Evolutionary conservation across 768 basidiomycete genomes (phyloP), one percentile per base, ranked within the genome.

Genomic region (Termitomyces bulborhizus): DNA sequence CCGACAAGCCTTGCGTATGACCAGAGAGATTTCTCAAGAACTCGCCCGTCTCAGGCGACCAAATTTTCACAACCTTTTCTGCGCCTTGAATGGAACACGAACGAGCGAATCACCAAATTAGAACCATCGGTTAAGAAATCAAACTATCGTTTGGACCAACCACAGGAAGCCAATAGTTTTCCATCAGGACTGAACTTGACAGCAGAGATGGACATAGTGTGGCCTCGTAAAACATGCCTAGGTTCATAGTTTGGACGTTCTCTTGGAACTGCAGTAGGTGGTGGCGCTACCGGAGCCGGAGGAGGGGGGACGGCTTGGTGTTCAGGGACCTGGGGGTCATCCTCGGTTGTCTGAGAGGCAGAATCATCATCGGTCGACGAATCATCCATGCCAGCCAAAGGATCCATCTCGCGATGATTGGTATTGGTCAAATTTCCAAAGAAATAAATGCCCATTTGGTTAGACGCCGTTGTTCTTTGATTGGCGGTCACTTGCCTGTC

Each of bases 101-200:
- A 21, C 39, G 41, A 46, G 46, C 34, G 32, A 51, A 54, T 53
- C 45, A 58, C 46, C 46, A 51, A 52, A 57, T 61, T 48, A 57
- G 57, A 65, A 60, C 50, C 29, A 32, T 49, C 31, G 24, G 40
- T 27, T 52, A 57, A 56, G 32, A 40, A 52, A 46, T 40, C 54
- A 55, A 55, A 57, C 56, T 26, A 56, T 46, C 31, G n/a, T 63
- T 56, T 43, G 43, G 49, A 74, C 86, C 55, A 65, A 95, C 94
- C 86, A 62, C 88, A 90, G n/a, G 92, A 93, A 16, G 93, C 93
- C 21, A 97, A 75, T 15, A 86, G 71, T 21, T 80, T 81, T 9
- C 95, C 95, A 66, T 96, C 90, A 0, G 89, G 88, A 63, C 92
- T 93, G 69, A 97, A 98, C 68, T 91, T 92, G 57, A 95, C 85